Base-by-base conservation (phyloP, 208 protist species). In the Kentomonas sorsogonicus region DNA sequence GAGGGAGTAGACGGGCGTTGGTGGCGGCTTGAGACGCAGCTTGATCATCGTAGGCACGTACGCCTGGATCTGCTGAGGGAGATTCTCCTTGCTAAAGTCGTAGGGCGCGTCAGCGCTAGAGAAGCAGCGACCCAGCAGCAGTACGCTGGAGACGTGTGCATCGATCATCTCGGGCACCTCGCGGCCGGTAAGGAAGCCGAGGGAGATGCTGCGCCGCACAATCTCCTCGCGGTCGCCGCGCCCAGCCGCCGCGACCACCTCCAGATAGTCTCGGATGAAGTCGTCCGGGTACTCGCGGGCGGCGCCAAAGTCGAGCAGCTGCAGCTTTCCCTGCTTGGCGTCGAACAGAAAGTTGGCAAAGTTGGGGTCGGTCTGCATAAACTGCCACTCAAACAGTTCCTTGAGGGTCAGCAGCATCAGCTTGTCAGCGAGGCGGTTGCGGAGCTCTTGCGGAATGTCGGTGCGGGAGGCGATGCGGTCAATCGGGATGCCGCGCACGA, bases 321-420 rank as follows among this genome's bases (percentile, higher is more conserved):
- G 55, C 25, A 96, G 63, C 38, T 51, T 55, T 9, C 86, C 51
- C 0, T 66, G 83, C 3, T 86, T 66, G 6, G 67, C 63, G 47
- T 97, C 86, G 53, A 95, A 98, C 18, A 99, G 56, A 67, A 98
- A 99, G 66, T 99, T 99, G 22, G 89, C 74, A 65, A 87, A 99
- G 76, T 98, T 98, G 13, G 97, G 97, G 58, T 99, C 97, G 0
- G 94, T 98, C 69, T 99, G 97, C 97, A 99, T 98, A 55, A 96
- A 97, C n/a, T 65, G 59, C 77, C 93, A 99, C 41, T 81, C 53
- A 60, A 99, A 99, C 6, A 98, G 63, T 60, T 99, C 97, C 0
- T 77, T 71, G 38, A 99, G 63, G 9, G 81, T 92, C 2, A 92
- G 66, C 11, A 58, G 68, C 57, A 98, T 61, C 40, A 99, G 69